Evolutionary conservation across 345 rosid species (phyloP).

Genomic region (Syzygium aqueum): DNA sequence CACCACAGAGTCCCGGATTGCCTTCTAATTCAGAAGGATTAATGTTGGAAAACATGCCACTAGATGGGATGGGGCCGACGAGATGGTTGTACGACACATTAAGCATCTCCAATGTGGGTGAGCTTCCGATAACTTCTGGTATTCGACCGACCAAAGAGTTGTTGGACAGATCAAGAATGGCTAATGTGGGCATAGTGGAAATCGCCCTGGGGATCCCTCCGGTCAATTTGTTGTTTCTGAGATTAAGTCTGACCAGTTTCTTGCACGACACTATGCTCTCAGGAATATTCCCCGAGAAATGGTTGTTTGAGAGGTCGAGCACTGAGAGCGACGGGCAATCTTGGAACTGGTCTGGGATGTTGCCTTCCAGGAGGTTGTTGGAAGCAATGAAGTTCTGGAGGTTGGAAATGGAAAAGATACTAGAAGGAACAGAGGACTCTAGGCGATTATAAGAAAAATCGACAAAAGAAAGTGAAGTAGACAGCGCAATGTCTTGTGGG

Average conservation of each 20-base stretch:
- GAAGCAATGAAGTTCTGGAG: slow-evolving; percentile 76
- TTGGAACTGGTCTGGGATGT: slow-evolving; percentile 67
- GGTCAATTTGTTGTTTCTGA: slow-evolving; percentile 43
- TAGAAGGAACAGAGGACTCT: slow-evolving; percentile 55
- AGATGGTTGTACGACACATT: slow-evolving; percentile 74
- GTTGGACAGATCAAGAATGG: slow-evolving; percentile 73
- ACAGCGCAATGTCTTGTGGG: slow-evolving; percentile 54
- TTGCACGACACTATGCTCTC: slow-evolving; percentile 62
- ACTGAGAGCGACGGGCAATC: slow-evolving; percentile 63
- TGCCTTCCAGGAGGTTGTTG: slow-evolving; percentile 54
- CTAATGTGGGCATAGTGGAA: slow-evolving; percentile 60
- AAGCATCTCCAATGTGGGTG: slow-evolving; percentile 70
- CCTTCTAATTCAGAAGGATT: slow-evolving; percentile 65
- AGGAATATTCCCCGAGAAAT: slow-evolving; percentile 54
- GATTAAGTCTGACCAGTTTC: slow-evolving; percentile 64
- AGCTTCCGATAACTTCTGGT: slow-evolving; percentile 51
- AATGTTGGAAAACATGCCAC: slow-evolving; percentile 41
- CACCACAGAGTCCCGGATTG: slow-evolving; percentile 70
- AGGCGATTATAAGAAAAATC: slow-evolving; percentile 68
- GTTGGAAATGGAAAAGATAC: slow-evolving; percentile 54
- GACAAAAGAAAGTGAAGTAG: slow-evolving; percentile 71
- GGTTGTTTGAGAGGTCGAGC: slow-evolving; percentile 78
- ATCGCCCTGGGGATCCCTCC: slow-evolving; percentile 54
- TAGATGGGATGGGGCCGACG: slow-evolving; percentile 57
- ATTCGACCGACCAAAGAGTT: slow-evolving; percentile 63